Base-by-base conservation (phyloP, 805 yeast genomes). In the Suhomyces sp. region DNA sequence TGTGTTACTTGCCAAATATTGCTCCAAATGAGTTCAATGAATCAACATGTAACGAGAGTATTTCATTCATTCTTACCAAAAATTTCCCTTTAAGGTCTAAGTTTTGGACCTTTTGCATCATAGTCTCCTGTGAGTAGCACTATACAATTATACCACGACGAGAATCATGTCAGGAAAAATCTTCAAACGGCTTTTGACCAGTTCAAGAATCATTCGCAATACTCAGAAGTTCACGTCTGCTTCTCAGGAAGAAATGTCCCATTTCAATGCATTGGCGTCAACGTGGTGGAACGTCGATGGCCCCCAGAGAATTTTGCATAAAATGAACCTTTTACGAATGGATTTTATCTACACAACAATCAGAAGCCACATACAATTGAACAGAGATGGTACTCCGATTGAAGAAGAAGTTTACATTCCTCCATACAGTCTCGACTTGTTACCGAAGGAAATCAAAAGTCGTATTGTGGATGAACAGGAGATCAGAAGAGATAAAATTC, bases 211-310 rank as follows among this genome's bases (percentile, higher is more conserved):
- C n/a, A n/a, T n/a, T n/a, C n/a, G n/a, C n/a, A n/a, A n/a, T n/a
- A n/a, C 20, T 11, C 26, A 14, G 4, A 31, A 56, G 36, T 28
- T 43, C 28, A 65, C 70, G 4, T 53, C 74, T 4, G 70, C 79
- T 4, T 72, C 79, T 0, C 64, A 63, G 6, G 77, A 79, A 5
- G 98, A 91, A 54, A 69, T 81, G 57, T 61, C 73, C 7, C 98
- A 93, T 59, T 93, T 93, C 61, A 79, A 85, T 48, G 77, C 81
- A 21, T 68, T 93, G 28, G 98, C 99, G 1, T 70, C 83, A n/a
- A 62, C 87, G n/a, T 93, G 99, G 99, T 93, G 99, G 98, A 96
- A 93, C 50, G 79, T 85, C 10, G 63, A 80, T 44, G 98, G 98
- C 0, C 83, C 97, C 1, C 98, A 93, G 56, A 68, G 98, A 25